Conservation (phyloP, 805 yeast genomes). For the Lipomyces yamanashiensis region DNA sequence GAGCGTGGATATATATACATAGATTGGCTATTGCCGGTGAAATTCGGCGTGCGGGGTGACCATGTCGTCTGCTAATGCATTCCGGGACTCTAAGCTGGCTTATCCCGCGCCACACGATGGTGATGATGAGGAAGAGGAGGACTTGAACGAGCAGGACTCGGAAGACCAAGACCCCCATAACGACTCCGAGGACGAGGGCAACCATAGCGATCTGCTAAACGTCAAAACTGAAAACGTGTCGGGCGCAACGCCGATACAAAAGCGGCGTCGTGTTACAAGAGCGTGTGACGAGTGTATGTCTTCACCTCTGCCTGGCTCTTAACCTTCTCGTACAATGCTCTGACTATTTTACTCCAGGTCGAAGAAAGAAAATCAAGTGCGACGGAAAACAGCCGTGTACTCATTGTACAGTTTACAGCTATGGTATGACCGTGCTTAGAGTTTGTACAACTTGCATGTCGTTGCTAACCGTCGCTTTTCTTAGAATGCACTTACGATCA, state of each 20-base stretch:
- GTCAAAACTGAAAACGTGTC: not conserved
- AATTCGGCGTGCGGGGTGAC: not conserved
- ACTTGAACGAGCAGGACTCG: slow-evolving; percentile 6
- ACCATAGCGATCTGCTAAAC: not conserved
- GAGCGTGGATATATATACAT: too few relatives aligned
- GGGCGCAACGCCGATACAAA: slow-evolving; percentile 43
- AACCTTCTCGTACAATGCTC: not conserved
- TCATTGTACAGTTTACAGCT: slow-evolving; percentile 84
- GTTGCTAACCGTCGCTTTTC: not conserved
- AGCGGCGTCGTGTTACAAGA: slow-evolving; percentile 67
- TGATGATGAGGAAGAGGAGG: slow-evolving; percentile 14
- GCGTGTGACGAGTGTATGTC: slow-evolving; percentile 71
- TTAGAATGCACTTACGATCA: slow-evolving; percentile 77
- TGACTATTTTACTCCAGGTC: slow-evolving; percentile 37
- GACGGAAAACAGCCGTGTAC: slow-evolving; percentile 80
- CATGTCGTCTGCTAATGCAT: not conserved
- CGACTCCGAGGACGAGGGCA: slow-evolving; percentile 14
- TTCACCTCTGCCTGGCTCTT: not conserved
- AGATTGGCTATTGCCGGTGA: not conserved
- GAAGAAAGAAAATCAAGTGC: slow-evolving; percentile 77
- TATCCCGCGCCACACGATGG: not conserved
- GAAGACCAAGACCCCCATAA: slow-evolving; percentile 15
- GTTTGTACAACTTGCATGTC: not conserved
- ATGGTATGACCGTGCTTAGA: slow-evolving; percentile 46
- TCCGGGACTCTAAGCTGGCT: not conserved